phyloP scores from a whole-genome alignment of 2,329 filamentous ascomycete species.

The Aspergillus floridensis region DNA sequence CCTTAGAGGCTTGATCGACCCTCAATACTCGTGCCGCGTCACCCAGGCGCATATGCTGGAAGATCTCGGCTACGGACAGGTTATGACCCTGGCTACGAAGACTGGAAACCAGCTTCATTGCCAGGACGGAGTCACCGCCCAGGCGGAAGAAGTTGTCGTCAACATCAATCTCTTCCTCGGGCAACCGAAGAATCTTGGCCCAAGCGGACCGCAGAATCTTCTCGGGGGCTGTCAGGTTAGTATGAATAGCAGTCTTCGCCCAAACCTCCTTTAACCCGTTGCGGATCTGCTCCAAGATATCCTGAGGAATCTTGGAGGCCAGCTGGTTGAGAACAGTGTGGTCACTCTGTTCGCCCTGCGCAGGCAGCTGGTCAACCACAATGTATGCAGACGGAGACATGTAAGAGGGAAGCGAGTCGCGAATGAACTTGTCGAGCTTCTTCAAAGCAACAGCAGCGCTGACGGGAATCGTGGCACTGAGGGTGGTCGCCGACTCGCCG shows the following conservation, averaged over 20 bases:
- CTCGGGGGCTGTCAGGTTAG: constrained; percentile 36
- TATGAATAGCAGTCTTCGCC: constrained; percentile 28
- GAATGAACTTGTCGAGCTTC: constrained; percentile 44
- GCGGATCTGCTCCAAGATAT: constrained; percentile 15
- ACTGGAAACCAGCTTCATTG: constrained; percentile 55
- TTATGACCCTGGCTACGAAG: constrained; percentile 43
- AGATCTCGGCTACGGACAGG: constrained; percentile 52
- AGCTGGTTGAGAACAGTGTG: constrained; percentile 31
- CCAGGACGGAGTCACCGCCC: constrained; percentile 59
- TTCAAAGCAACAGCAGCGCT: constrained; percentile 37
- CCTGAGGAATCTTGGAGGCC: constrained; percentile 27
- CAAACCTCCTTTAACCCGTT: constrained; percentile 31
- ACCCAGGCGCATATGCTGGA: constrained; percentile 44
- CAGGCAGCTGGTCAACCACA: constrained; percentile 40
- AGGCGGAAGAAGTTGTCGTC: constrained; percentile 61
- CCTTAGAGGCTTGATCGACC: constrained; percentile 32
- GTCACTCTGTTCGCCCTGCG: constrained; percentile 26
- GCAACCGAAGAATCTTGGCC: constrained; percentile 28
- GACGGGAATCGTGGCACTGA: constrained; percentile 27
- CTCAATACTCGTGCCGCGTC: constrained; percentile 55
- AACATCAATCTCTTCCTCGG: constrained; percentile 46
- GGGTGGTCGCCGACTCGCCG: constrained; percentile 9
- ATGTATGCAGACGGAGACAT: constrained; percentile 47
- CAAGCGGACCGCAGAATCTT: constrained; percentile 34
- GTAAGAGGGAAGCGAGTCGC: constrained; percentile 46